Conservation (phyloP, 306 rosid genomes). For the Trichosanthes cucumerina region DNA sequence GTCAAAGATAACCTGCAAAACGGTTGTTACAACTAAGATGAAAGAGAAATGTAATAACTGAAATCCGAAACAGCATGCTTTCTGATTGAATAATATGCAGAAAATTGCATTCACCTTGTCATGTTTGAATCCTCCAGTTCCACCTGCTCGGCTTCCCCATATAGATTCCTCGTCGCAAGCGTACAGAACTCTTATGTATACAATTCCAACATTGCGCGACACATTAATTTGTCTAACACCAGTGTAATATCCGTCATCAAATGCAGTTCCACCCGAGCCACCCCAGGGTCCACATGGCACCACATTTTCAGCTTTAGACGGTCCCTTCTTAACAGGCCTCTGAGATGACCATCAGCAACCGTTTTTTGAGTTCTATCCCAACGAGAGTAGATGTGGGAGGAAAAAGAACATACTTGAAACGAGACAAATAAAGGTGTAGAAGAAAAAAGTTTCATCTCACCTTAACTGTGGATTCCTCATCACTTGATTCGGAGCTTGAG, state of each 20-base stretch:
- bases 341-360: background rate
- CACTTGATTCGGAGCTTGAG: conserved; percentile 25
- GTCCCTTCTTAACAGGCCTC: conserved; percentile 23
- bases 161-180: conserved; percentile 51
- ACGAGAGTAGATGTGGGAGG: background rate
- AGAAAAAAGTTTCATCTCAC: conserved; percentile 10
- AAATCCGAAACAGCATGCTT: background rate
- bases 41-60: background rate
- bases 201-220: conserved; percentile 67
- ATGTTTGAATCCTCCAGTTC: conserved; percentile 66
- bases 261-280: conserved; percentile 50
- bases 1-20: conserved; percentile 60
- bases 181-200: conserved; percentile 55
- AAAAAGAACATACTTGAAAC: background rate
- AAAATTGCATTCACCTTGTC: conserved; percentile 50
- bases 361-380: background rate
- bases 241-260: conserved; percentile 62
- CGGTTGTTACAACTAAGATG: background rate
- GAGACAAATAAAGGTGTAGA: background rate
- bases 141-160: conserved; percentile 72
- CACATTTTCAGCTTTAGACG: conserved; percentile 38
- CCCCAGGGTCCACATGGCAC: conserved; percentile 85
- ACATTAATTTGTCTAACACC: conserved; percentile 65
- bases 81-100: background rate
- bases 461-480: conserved; percentile 30